Percentiles rank a stretch among this genome's conserved stretches.
These are phyloP conservation scores for Westerdykella aurantiaca DNA, from an alignment of 2,329 filamentous ascomycete species.

Conservation along the genomic window DNA sequence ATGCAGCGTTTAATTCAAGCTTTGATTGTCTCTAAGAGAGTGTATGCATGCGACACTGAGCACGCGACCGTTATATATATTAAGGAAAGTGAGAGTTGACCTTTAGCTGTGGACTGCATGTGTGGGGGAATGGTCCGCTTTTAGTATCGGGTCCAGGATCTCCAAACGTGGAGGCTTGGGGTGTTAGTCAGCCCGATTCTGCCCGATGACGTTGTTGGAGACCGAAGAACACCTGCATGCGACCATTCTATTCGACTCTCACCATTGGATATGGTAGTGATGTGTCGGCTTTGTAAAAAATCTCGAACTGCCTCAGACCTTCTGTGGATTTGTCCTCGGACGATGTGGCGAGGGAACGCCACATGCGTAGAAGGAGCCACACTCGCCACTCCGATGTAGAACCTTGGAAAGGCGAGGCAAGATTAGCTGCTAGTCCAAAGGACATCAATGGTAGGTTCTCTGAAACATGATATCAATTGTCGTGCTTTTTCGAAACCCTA, in stretches of 20 bases:
- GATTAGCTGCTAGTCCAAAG: no score
- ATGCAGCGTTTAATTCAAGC: no score
- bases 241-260: not conserved
- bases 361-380: no score
- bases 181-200: not conserved
- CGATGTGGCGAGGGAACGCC: no score
- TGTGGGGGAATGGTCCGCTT: not conserved
- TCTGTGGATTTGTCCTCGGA: not conserved
- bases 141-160: not conserved
- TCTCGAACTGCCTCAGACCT: not conserved
- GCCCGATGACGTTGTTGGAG: not conserved
- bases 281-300: not conserved
- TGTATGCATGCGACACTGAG: not conserved
- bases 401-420: no score
- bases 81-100: not conserved
- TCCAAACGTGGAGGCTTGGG: not conserved
- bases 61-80: conserved; percentile 1
- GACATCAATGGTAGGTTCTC: no score
- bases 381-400: no score
- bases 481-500: no score
- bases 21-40: not conserved
- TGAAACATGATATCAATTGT: no score
- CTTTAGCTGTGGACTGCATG: not conserved
- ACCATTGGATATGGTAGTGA: not conserved
- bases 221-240: not conserved